These are phyloP conservation scores for Fusarium praegraminearum DNA, from an alignment of 2,329 filamentous ascomycete species.

Conservation along the genomic window DNA sequence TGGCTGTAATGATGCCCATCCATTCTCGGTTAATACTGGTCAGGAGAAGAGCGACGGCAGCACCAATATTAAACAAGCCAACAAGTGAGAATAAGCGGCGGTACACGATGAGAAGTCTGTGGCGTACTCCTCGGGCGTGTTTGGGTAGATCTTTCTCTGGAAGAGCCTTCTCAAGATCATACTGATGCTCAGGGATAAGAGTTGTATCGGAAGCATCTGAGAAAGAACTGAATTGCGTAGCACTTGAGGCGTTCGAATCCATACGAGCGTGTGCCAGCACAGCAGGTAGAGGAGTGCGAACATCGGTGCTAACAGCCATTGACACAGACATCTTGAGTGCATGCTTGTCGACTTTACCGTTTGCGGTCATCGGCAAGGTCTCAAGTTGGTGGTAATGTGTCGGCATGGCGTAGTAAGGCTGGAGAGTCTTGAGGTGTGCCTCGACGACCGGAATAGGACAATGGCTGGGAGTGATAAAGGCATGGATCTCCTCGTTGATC, in stretches of 20 bases:
- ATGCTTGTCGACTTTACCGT: slow-evolving; percentile 68
- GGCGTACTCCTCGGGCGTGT: slow-evolving; percentile 54
- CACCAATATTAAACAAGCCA: slow-evolving; percentile 64
- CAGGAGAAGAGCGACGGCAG: slow-evolving; percentile 58
- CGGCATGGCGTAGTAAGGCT: slow-evolving; percentile 69
- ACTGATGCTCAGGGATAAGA: slow-evolving; percentile 41
- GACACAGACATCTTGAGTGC: slow-evolving; percentile 48
- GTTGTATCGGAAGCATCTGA: slow-evolving; percentile 36
- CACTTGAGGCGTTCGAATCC: slow-evolving; percentile 48
- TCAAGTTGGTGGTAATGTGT: slow-evolving; percentile 57
- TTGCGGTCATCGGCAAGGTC: slow-evolving; percentile 62
- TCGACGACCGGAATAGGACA: slow-evolving; percentile 54
- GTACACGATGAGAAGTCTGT: slow-evolving; percentile 65
- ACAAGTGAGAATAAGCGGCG: slow-evolving; percentile 67
- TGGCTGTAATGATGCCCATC: slow-evolving; percentile 57
- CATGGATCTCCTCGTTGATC: slow-evolving; percentile 61
- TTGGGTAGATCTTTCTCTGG: slow-evolving; percentile 58
- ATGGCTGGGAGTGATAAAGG: slow-evolving; percentile 58
- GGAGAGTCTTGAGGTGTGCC: slow-evolving; percentile 55
- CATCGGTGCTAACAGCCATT: neutral
- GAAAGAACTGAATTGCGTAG: slow-evolving; percentile 38
- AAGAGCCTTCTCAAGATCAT: slow-evolving; percentile 50
- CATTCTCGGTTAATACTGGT: slow-evolving; percentile 52
- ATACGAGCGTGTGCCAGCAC: slow-evolving; percentile 34
- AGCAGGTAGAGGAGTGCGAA: slow-evolving; percentile 25